Conservation (phyloP, 2,329 filamentous ascomycete species). For the Neofusicoccum cordaticola region DNA sequence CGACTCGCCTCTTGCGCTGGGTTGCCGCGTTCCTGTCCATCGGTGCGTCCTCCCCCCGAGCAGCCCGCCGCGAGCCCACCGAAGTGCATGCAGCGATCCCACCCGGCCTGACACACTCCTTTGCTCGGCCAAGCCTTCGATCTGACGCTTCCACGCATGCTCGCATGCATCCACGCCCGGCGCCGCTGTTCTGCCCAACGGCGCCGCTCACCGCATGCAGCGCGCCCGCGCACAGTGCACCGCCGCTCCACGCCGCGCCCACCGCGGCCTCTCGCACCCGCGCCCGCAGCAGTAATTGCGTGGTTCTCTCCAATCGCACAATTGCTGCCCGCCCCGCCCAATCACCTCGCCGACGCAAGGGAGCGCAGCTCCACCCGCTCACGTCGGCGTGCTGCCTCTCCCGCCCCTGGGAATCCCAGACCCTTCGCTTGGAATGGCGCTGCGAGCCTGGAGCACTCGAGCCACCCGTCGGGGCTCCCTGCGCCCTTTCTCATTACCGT, state of each 20-base stretch:
- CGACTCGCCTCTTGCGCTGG: neutral
- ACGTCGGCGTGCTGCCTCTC: neutral
- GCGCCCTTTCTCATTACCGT: slow-evolving; percentile 15
- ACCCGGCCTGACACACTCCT: neutral
- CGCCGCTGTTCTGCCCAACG: slow-evolving; percentile 1
- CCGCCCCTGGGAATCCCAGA: slow-evolving; percentile 8
- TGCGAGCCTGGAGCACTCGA: slow-evolving; percentile 9
- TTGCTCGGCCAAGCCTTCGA: slow-evolving; percentile 8
- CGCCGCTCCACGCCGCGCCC: neutral
- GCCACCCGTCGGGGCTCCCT: slow-evolving; percentile 8
- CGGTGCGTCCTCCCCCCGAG: neutral
- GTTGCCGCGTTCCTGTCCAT: slow-evolving; percentile 1
- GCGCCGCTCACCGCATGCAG: slow-evolving; percentile 12
- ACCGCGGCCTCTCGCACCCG: neutral
- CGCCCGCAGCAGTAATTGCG: neutral
- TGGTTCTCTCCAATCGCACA: neutral
- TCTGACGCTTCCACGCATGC: slow-evolving; percentile 11
- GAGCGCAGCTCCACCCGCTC: neutral
- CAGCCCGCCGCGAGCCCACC: neutral
- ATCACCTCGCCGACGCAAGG: neutral
- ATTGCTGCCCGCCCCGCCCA: neutral
- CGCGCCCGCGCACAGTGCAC: neutral
- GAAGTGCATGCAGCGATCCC: slow-evolving; percentile 3
- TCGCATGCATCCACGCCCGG: slow-evolving; percentile 5
- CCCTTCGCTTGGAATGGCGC: slow-evolving; percentile 12